These are phyloP conservation scores for Globisporangium acanthophoron DNA, from an alignment of 352 stramenopile genomes.

Conservation along the genomic window DNA sequence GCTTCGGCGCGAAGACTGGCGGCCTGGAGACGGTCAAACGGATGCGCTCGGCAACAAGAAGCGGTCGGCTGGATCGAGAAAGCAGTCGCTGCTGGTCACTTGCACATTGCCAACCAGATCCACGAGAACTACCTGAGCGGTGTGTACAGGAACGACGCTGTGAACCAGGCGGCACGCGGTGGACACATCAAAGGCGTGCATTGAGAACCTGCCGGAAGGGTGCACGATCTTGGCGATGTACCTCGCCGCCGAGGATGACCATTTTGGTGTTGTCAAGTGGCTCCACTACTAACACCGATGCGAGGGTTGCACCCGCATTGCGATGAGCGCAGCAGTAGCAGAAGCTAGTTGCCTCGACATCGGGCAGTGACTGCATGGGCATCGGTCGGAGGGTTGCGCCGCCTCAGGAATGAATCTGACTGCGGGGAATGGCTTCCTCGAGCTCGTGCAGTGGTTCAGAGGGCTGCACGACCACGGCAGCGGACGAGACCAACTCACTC, in stretches of 20 bases:
- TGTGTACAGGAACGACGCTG: not conserved
- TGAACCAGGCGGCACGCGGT: not conserved
- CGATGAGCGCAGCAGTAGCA: too few relatives aligned
- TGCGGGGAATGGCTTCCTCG: too few relatives aligned
- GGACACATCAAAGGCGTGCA: not conserved
- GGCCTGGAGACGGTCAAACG: not conserved
- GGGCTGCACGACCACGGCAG: too few relatives aligned
- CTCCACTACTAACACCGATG: not conserved
- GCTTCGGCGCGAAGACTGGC: not conserved
- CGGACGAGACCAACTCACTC: too few relatives aligned
- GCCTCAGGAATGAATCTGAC: too few relatives aligned
- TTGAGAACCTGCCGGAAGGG: not conserved
- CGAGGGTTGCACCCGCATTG: too few relatives aligned
- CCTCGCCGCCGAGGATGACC: not conserved
- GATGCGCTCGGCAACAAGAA: not conserved
- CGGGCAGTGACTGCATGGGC: too few relatives aligned
- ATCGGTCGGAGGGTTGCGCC: too few relatives aligned
- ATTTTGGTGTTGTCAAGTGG: not conserved
- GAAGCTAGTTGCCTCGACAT: too few relatives aligned
- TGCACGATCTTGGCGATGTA: not conserved
- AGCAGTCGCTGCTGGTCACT: not conserved
- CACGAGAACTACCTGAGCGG: not conserved
- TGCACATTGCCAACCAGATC: not conserved
- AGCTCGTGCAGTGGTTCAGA: too few relatives aligned
- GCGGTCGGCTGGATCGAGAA: not conserved